Percentiles rank a stretch among this genome's conserved stretches.
phyloP scores from a whole-genome alignment of 805 yeast species.

The Yarrowia sp. region DNA sequence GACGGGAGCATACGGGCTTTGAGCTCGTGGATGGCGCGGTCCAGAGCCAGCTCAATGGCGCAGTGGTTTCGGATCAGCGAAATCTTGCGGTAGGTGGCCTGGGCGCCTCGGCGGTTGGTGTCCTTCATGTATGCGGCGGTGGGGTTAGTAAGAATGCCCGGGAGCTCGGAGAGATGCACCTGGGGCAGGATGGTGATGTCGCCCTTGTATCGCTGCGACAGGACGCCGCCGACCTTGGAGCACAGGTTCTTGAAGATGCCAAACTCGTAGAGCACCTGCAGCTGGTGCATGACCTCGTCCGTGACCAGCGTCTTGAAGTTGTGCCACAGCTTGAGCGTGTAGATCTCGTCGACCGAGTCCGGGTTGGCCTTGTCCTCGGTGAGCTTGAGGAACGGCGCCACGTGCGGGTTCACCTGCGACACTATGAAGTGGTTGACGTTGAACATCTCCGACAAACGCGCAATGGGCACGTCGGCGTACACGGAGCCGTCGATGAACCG shows the following conservation, averaged over 20 bases:
- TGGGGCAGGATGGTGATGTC: conserved; percentile 91
- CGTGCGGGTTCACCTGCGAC: conserved; percentile 96
- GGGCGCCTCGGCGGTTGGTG: conserved; percentile 75
- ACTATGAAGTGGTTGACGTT: conserved; percentile 97
- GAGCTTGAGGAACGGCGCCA: conserved; percentile 70
- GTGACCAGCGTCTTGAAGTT: conserved; percentile 55
- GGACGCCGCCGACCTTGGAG: conserved; percentile 68
- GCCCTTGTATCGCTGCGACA: conserved; percentile 87
- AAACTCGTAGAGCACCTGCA: conserved; percentile 69
- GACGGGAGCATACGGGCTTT: conserved; percentile 40
- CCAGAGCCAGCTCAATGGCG: conserved; percentile 83
- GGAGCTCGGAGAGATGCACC: conserved; percentile 54
- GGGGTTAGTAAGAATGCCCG: conserved; percentile 74
- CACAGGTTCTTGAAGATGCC: conserved; percentile 73
- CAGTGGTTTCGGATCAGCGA: conserved; percentile 86
- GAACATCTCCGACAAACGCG: conserved; percentile 91
- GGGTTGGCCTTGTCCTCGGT: conserved; percentile 42
- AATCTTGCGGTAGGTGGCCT: conserved; percentile 91
- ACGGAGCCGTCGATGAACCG: conserved; percentile 96
- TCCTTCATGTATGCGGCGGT: conserved; percentile 69
- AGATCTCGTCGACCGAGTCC: conserved; percentile 20
- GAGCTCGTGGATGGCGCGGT: conserved; percentile 67
- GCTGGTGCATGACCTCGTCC: conserved; percentile 73
- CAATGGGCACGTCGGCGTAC: conserved; percentile 87
- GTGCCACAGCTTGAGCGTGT: conserved; percentile 24